phyloP scores from a whole-genome alignment of 2,329 filamentous ascomycete genomes.

The Akanthomyces uredinophilus region DNA sequence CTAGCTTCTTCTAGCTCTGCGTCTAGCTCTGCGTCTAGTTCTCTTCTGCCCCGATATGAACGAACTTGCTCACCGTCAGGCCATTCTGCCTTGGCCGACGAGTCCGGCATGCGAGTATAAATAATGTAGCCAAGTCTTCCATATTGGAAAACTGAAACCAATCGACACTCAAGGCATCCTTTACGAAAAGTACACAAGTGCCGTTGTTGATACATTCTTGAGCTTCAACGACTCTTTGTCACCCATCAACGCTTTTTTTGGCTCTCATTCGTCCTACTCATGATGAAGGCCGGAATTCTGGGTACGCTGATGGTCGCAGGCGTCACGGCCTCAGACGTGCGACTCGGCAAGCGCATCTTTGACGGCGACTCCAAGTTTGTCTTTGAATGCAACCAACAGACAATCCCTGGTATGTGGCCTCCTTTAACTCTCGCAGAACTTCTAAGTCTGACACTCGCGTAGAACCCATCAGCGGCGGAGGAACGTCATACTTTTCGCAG shows the following conservation, averaged over 20 bases:
- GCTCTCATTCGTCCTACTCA: background rate
- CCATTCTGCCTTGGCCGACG: background rate
- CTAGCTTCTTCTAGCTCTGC: background rate
- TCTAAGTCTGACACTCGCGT: too few species aligned
- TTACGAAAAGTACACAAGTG: too few species aligned
- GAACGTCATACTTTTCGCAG: background rate
- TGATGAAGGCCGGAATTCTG: background rate
- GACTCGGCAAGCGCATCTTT: background rate
- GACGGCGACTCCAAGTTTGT: conserved; percentile 3
- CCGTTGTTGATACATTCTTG: too few species aligned
- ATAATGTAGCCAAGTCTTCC: background rate
- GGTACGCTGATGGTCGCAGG: background rate
- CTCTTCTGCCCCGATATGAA: background rate
- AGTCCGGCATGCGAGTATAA: background rate
- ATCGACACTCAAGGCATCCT: too few species aligned
- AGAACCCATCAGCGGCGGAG: background rate
- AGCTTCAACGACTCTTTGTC: too few species aligned
- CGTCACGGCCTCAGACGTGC: background rate
- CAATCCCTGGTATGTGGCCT: background rate
- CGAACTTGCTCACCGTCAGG: too few species aligned
- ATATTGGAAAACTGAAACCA: background rate
- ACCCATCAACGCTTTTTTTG: too few species aligned
- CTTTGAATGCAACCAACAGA: conserved; percentile 1
- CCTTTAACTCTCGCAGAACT: too few species aligned
- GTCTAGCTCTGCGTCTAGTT: background rate